Evolutionary conservation across 169 alveolate species (phyloP).

Genomic region (Ichthyophthirius multifiliis): DNA sequence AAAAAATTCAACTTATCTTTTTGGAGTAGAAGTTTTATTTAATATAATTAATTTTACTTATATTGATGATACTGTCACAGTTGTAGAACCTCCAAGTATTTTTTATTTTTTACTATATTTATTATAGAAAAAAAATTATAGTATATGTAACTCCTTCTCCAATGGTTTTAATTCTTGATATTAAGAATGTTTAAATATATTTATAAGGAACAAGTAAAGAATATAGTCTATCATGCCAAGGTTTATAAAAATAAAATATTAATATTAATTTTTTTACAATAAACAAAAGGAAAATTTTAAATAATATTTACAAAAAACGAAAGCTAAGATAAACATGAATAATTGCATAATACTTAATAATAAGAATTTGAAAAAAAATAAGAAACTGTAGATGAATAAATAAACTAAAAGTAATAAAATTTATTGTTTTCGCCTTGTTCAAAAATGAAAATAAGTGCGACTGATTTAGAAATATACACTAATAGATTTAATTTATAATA

Average conservation of each 20-base stretch:
- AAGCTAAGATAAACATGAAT: background rate
- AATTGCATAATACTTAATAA: no score
- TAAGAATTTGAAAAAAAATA: background rate
- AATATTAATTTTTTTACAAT: no score
- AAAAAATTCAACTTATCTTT: background rate
- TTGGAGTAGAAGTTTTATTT: background rate
- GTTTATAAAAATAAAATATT: background rate
- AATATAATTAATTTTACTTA: background rate
- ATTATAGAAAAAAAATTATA: no score
- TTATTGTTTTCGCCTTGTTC: background rate
- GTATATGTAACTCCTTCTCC: background rate
- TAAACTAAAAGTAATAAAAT: background rate
- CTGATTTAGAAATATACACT: background rate
- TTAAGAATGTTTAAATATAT: background rate
- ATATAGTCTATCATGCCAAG: background rate
- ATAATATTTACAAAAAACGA: background rate
- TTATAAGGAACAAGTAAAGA: background rate
- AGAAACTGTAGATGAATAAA: background rate
- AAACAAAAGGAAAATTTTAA: background rate
- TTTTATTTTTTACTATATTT: no score
- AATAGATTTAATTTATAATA: background rate
- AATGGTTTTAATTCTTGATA: background rate
- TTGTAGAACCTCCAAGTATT: background rate
- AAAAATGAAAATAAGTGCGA: background rate
- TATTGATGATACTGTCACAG: background rate